Conservation (phyloP, 768 basidiomycete genomes). For the Leucocoprinus sp. region DNA sequence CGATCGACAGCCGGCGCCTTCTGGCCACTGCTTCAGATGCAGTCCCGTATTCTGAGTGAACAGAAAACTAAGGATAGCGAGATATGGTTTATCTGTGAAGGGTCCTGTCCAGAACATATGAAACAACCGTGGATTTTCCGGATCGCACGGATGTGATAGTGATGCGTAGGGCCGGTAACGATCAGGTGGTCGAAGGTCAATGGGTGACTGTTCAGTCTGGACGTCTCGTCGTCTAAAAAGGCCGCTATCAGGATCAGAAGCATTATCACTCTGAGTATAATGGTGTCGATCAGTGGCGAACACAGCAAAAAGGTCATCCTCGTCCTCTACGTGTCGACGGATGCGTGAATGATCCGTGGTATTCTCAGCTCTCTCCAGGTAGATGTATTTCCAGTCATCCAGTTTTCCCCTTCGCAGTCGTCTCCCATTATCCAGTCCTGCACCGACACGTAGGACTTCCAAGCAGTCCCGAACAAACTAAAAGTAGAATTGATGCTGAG, state of each 20-base stretch:
- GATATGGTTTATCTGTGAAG: constrained; percentile 98
- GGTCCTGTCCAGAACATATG: constrained; percentile 99
- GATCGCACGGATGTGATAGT: constrained; percentile 63
- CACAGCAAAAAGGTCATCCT: constrained; percentile 30
- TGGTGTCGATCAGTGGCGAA: neutral
- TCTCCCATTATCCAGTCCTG: constrained; percentile 76
- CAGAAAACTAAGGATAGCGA: constrained; percentile 88
- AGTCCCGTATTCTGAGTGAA: constrained; percentile 93
- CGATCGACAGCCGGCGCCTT: constrained; percentile 66
- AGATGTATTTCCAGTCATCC: constrained; percentile 86
- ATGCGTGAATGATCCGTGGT: constrained; percentile 17
- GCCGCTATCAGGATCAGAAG: constrained; percentile 42
- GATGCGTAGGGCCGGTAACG: constrained; percentile 51
- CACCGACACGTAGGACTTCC: constrained; percentile 88
- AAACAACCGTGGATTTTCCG: constrained; percentile 80
- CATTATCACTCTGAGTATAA: constrained; percentile 10
- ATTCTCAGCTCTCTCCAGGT: constrained; percentile 48
- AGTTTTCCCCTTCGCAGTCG: constrained; percentile 66
- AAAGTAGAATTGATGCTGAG: constrained; percentile 8
- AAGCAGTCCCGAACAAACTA: constrained; percentile 98
- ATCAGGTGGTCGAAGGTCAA: constrained; percentile 40
- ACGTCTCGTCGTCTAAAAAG: constrained; percentile 50
- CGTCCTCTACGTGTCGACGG: constrained; percentile 19
- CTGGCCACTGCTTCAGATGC: constrained; percentile 45
- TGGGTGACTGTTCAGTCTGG: constrained; percentile 52